Base-by-base conservation (phyloP, 495 filamentous ascomycete species). In the Chaetomium tenue region DNA sequence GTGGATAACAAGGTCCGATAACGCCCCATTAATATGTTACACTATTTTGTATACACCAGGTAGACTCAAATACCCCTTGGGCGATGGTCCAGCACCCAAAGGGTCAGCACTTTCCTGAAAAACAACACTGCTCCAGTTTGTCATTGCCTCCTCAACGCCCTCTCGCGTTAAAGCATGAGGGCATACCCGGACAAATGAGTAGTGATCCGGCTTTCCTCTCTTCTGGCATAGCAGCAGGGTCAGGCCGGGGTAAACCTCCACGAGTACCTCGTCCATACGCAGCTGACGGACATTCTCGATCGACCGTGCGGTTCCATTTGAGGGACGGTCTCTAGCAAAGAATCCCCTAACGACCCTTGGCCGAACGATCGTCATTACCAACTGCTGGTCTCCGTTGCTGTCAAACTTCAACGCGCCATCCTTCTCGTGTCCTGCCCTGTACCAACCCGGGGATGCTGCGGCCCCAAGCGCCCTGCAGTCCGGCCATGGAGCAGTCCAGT, bases 261-360 rank as follows among this genome's bases (percentile, higher is more conserved):
- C 59, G 11, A 74, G 67, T 56, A 68, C 66, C 63, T 72, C 57
- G 23, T 68, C 70, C 39, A 66, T 47, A 55, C 55, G 47, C 61
- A 72, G 50, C 61, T 61, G 61, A 57, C 54, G 47, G 53, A 66
- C 59, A 18, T 62, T 58, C 5, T 50, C 58, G 11, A 61, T 52
- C 2, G 23, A 53, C 30, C 51, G 23, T 20, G 37, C 40, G n/a
- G 39, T 25, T 28, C 54, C 63, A 44, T 66, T 66, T 3, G 60
- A 8, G 20, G 67, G 65, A 6, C 68, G 61, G n/a, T 50, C 48
- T 16, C 62, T 40, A 2, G 66, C 58, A 51, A 67, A 70, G 56
- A 53, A 68, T 3, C 68, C 66, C 54, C 62, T 26, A 5, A 63
- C 61, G 44, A 66, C 63, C 44, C 63, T 66, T 25, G 58, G 66